Percentiles rank a stretch among this genome's conserved stretches.
These are phyloP conservation scores for Lichtheimia hyalospora DNA, from an alignment of 371 early-diverging fungal genomes.

Conservation along the genomic window DNA sequence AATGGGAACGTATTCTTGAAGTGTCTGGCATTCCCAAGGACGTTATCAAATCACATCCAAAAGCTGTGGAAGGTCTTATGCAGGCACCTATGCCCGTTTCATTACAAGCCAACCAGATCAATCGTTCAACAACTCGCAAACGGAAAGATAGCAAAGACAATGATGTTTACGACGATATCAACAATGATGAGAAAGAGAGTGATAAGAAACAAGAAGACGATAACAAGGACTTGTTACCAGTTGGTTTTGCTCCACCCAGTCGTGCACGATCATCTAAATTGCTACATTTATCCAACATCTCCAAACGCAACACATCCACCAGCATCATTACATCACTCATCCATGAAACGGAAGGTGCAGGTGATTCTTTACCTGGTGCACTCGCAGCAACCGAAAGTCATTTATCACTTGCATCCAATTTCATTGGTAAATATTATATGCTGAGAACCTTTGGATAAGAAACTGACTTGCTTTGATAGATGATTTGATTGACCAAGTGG, in stretches of 20 bases:
- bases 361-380: not conserved
- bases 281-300: slow-evolving; percentile 16
- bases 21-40: slow-evolving; percentile 56
- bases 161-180: slow-evolving; percentile 14
- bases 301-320: slow-evolving; percentile 2
- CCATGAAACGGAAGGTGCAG: not conserved
- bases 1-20: slow-evolving; percentile 57
- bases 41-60: slow-evolving; percentile 50
- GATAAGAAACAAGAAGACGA: too few species aligned
- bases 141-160: not conserved
- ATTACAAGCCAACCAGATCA: slow-evolving; percentile 19
- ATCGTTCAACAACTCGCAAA: too few species aligned
- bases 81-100: slow-evolving; percentile 58
- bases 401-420: slow-evolving; percentile 28
- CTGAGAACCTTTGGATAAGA: not conserved
- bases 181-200: not conserved
- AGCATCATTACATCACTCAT: not conserved
- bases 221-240: slow-evolving; percentile 19
- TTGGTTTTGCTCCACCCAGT: slow-evolving; percentile 47
- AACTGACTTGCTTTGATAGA: slow-evolving; percentile 6
- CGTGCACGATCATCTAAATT: slow-evolving; percentile 43
- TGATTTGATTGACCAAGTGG: slow-evolving; percentile 43
- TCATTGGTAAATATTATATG: slow-evolving; percentile 24
- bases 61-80: slow-evolving; percentile 51
- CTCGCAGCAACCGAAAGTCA: slow-evolving; percentile 14